Evolutionary conservation across 495 filamentous ascomycete genomes (phyloP), one percentile per base, ranked within the genome.

Genomic region (Aspergillus bridgeri): DNA sequence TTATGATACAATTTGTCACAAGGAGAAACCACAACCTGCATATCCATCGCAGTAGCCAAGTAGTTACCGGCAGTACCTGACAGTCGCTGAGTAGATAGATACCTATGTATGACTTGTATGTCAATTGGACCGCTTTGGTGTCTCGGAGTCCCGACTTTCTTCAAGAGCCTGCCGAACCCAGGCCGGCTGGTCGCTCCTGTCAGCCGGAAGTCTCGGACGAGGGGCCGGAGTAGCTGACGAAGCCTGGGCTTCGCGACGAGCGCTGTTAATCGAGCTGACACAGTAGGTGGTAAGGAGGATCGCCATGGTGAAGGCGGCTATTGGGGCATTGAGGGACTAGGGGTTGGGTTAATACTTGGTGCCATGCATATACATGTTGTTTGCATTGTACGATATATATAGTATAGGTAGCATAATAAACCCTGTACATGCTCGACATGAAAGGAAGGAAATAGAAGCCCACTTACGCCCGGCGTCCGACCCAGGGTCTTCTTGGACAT

Each of bases 251-350:
- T 75, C 73, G 21, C 66, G 69, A 43, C 74, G 67, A 1, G 79
- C 79, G 22, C 76, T 71, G 42, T 70, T 66, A 49, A 82, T 81
- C 2, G 79, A 81, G 23, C 69, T 77, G 57, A 79, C 59, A 57
- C 75, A 75, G 61, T 83, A 81, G 29, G 77, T 70, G 57, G 70
- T 75, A 2, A 82, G 73, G 22, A 83, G 46, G 20, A 75, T 49
- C 23, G 78, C 77, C 76, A 81, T 79, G 11, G 76, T 76, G 58
- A 81, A 76, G 17, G 78, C 78, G 24, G 75, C 77, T 38, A 81
- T 76, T 18, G 78, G 78, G 7, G 78, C 76, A 56, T 75, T 75
- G 38, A 78, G 48, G 7, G 75, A 78, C 75, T 78, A 51, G 47
- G 8, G 42, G n/a, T 46, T 11, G 50, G 33, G 25, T 53, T 48